Base-by-base conservation (phyloP, 2,329 filamentous ascomycete genomes). In the Fusarium humuli region DNA sequence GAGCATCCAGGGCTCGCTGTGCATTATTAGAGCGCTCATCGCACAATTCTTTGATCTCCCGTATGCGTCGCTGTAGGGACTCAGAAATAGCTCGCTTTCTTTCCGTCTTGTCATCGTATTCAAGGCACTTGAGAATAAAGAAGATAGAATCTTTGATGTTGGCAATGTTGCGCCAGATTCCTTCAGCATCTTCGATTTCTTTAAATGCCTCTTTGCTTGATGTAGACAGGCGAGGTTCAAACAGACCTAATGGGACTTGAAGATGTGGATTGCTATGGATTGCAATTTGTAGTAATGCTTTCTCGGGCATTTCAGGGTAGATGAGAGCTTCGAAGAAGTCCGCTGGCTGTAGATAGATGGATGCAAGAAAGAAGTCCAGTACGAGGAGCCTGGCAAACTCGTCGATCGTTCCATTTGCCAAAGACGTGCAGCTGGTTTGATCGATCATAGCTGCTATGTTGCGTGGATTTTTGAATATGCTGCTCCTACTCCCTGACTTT, bases 301-400 rank as follows among this genome's bases (percentile, higher is more conserved):
- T n/a, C 0, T n/a, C 34, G 3, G 34, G 10, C 18, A 37, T n/a
- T 2, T n/a, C 4, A 0, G 18, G 34, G 10, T 37, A n/a, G 0
- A 37, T n/a, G 0, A 37, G 10, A 12, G 34, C 18, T 6, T 37
- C 34, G 2, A 37, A 37, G 0, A n/a, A 37, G 0, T 37, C 18
- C 18, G 34, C 34, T n/a, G 18, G 34, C 2, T 37, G 34, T 0
- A 12, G 6, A 7, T 37, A n/a, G 1, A n/a, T 37, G 0, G 34
- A 37, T n/a, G 34, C 34, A 12, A 37, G 34, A 7, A n/a, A n/a
- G 18, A n/a, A n/a, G 3, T 37, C 34, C 0, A 37, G 6, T 12
- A 12, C 10, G 4, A 37, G 18, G 12, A 37, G 18, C 0, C 34
- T 1, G 0, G 34, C 10, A 1, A 37, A 37, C 0, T n/a, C 18